Conservation (phyloP, 257 asterid species). For the Penstemon barbatus region DNA sequence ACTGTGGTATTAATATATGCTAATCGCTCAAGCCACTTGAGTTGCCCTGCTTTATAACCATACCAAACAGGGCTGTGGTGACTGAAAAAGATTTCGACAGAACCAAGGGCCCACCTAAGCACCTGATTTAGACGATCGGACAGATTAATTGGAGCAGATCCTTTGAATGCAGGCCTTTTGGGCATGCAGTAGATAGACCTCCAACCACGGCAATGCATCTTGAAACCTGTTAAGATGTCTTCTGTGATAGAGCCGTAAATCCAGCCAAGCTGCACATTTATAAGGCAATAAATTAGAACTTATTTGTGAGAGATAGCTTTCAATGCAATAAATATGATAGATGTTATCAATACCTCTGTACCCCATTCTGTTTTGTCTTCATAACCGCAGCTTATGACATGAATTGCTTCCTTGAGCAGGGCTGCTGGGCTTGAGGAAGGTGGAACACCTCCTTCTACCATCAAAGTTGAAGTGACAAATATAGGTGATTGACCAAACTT, state of each 20-base stretch:
- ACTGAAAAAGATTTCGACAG: constrained; percentile 93
- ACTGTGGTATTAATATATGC: constrained; percentile 82
- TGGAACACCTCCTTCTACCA: constrained; percentile 95
- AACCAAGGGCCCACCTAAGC: constrained; percentile 91
- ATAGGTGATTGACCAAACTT: constrained; percentile 90
- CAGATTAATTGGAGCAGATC: constrained; percentile 89
- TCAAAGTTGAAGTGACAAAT: constrained; percentile 85
- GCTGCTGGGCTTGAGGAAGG: constrained; percentile 98
- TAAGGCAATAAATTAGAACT: constrained; percentile 15
- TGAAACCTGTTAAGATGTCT: constrained; percentile 91
- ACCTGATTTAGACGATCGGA: constrained; percentile 97
- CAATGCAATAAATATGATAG: background rate
- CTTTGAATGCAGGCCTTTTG: constrained; percentile 75
- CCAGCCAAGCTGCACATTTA: constrained; percentile 82
- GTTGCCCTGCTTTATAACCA: constrained; percentile 79
- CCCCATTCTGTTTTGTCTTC: constrained; percentile 99
- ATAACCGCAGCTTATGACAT: constrained; percentile 95
- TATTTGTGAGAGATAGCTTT: constrained; percentile 7
- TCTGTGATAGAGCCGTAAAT: constrained; percentile 94
- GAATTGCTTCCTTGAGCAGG: constrained; percentile 91
- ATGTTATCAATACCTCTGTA: constrained; percentile 51
- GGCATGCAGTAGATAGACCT: constrained; percentile 94
- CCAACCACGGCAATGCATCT: constrained; percentile 99
- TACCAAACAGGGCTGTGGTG: constrained; percentile 83
- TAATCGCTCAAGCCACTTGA: constrained; percentile 87